Percentiles rank a stretch among this genome's conserved stretches.
phyloP scores from a whole-genome alignment of 495 filamentous ascomycete species.

The Emericellopsis terricola region DNA sequence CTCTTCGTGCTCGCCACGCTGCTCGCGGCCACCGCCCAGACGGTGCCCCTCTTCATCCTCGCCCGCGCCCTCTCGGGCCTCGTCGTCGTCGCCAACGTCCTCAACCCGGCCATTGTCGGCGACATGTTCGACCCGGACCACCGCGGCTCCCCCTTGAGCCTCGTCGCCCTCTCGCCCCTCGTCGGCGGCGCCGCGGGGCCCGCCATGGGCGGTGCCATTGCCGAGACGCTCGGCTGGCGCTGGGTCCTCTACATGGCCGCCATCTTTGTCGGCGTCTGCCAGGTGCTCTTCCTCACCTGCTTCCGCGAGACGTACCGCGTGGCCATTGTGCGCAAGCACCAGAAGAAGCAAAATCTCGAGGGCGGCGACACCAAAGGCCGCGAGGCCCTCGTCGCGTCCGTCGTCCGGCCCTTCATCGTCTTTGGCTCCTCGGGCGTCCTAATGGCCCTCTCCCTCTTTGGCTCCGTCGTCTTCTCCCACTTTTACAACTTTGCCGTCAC shows the following conservation, averaged over 20 bases:
- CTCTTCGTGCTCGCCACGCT: constrained; percentile 32
- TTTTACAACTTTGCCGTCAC: constrained; percentile 37
- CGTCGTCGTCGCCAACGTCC: constrained; percentile 43
- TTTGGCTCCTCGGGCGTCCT: constrained; percentile 29
- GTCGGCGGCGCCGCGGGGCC: constrained; percentile 41
- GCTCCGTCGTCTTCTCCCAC: constrained; percentile 28
- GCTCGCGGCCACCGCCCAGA: constrained; percentile 39
- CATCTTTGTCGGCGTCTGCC: constrained; percentile 28
- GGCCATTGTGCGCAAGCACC: constrained; percentile 24
- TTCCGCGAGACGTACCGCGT: constrained; percentile 36
- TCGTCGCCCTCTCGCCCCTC: constrained; percentile 35
- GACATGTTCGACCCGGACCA: constrained; percentile 34
- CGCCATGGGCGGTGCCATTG: constrained; percentile 38
- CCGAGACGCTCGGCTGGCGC: constrained; percentile 39
- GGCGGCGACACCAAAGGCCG: not conserved
- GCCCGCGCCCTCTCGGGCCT: constrained; percentile 33
- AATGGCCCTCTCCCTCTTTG: constrained; percentile 28
- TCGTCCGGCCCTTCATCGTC: constrained; percentile 28
- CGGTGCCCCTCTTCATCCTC: constrained; percentile 40
- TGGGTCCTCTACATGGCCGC: constrained; percentile 34
- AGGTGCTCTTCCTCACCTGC: constrained; percentile 19
- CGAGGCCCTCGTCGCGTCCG: constrained; percentile 14
- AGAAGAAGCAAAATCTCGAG: constrained; percentile 26
- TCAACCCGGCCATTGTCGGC: constrained; percentile 38
- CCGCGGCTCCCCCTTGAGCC: constrained; percentile 32